A percentile compares a stretch with the other conserved stretches of the same genome.
phyloP scores from a whole-genome alignment of 129 eudicot genomes.

The Centaurea solstitialis region DNA sequence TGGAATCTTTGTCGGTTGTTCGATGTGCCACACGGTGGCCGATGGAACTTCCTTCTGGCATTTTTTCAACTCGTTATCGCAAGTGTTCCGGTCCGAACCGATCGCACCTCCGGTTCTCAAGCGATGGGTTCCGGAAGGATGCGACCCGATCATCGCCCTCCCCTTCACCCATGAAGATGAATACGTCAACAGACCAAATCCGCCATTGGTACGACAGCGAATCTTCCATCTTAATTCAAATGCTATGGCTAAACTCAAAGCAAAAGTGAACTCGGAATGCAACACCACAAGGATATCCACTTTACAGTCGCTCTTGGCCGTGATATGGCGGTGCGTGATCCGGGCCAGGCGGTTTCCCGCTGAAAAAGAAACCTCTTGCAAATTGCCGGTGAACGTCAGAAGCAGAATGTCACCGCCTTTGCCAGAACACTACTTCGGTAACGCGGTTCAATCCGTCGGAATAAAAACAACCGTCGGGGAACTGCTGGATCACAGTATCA shows the following conservation, averaged over 20 bases:
- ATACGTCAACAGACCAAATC: slow-evolving; percentile 18
- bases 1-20: slow-evolving; percentile 40
- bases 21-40: slow-evolving; percentile 26
- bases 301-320: slow-evolving; percentile 39
- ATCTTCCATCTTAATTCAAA: slow-evolving; percentile 36
- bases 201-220: slow-evolving; percentile 27
- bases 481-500: slow-evolving; percentile 28
- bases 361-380: slow-evolving; percentile 7
- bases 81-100: slow-evolving; percentile 2
- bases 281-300: slow-evolving; percentile 27
- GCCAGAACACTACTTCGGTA: slow-evolving; percentile 37
- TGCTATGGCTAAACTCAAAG: slow-evolving; percentile 34
- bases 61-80: slow-evolving; percentile 27
- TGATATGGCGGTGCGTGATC: slow-evolving; percentile 37
- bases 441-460: background rate
- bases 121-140: background rate
- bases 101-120: background rate
- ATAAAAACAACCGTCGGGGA: slow-evolving; percentile 20
- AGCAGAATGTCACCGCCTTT: slow-evolving; percentile 40
- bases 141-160: slow-evolving; percentile 7
- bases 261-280: slow-evolving; percentile 26
- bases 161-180: slow-evolving; percentile 28
- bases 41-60: slow-evolving; percentile 47
- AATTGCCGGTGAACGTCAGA: slow-evolving; percentile 21
- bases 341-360: slow-evolving; percentile 6